Evolutionary conservation across 495 filamentous ascomycete genomes (phyloP).

Genomic region (Neurospora africana): DNA sequence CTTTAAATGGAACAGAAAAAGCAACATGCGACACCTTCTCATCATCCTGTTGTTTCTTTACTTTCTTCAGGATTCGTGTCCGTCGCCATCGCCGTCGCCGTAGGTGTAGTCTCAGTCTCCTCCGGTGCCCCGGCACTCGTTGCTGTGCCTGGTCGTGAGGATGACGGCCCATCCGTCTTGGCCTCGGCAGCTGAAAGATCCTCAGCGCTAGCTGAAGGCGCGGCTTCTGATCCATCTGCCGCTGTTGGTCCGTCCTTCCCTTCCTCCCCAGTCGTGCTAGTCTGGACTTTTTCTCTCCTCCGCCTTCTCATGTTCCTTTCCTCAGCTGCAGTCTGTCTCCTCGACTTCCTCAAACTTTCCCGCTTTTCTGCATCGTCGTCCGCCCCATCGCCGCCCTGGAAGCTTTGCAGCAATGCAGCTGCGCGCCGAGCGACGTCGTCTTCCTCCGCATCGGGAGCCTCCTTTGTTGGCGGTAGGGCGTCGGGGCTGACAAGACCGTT

Average conservation of each 20-base stretch:
- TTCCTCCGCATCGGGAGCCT: conserved; percentile 43
- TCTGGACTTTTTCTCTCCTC: conserved; percentile 38
- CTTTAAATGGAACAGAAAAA: neutral
- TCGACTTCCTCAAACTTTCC: conserved; percentile 45
- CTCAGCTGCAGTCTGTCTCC: conserved; percentile 61
- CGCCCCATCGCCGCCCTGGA: conserved; percentile 53
- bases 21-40: neutral
- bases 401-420: conserved; percentile 68
- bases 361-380: conserved; percentile 46
- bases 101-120: conserved; percentile 9
- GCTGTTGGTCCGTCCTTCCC: neutral
- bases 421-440: conserved; percentile 74
- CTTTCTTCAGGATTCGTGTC: neutral
- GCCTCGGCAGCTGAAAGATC: conserved; percentile 4
- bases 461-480: conserved; percentile 23
- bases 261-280: conserved; percentile 16
- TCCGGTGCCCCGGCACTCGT: neutral
- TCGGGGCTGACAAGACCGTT: conserved; percentile 24
- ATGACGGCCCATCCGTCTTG: neutral
- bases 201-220: neutral
- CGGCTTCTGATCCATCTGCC: neutral
- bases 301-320: conserved; percentile 52
- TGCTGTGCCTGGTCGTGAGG: neutral
- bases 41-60: neutral
- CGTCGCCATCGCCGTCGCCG: conserved; percentile 5